Evolutionary conservation across 345 rosid genomes (phyloP).

Genomic region (Arabis alpina): DNA sequence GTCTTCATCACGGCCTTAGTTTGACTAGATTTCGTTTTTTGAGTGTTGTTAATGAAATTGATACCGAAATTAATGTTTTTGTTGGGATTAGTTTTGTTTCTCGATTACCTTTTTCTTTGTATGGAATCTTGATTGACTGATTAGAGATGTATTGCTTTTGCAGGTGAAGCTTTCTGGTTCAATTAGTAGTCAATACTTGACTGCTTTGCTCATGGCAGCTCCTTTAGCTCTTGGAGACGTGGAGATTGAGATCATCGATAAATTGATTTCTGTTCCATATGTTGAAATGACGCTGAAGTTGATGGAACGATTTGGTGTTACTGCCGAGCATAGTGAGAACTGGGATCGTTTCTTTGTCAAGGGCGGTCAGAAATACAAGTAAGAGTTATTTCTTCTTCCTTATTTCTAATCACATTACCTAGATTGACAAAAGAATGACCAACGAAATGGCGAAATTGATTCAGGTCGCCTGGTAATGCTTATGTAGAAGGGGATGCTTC

Average conservation of each 20-base stretch:
- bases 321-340: constrained; percentile 66
- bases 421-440: background rate
- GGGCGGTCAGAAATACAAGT: constrained; percentile 95
- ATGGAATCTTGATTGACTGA: constrained; percentile 25
- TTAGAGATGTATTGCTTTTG: constrained; percentile 32
- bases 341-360: constrained; percentile 87
- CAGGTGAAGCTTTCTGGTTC: constrained; percentile 97
- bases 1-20: constrained; percentile 3
- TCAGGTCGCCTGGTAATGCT: constrained; percentile 90
- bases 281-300: constrained; percentile 97
- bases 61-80: background rate
- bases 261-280: constrained; percentile 88
- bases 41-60: background rate
- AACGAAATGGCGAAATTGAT: constrained; percentile 33
- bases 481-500: constrained; percentile 99
- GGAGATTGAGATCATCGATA: constrained; percentile 88
- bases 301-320: constrained; percentile 90
- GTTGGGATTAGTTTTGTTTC: background rate
- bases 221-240: constrained; percentile 93
- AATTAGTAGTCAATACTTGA: constrained; percentile 94
- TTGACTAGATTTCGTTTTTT: background rate
- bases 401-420: background rate
- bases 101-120: background rate
- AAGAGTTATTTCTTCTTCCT: constrained; percentile 36
- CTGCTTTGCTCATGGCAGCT: constrained; percentile 96